phyloP scores from a whole-genome alignment of 495 filamentous ascomycete genomes.

The Aspergillus nanangensis region DNA sequence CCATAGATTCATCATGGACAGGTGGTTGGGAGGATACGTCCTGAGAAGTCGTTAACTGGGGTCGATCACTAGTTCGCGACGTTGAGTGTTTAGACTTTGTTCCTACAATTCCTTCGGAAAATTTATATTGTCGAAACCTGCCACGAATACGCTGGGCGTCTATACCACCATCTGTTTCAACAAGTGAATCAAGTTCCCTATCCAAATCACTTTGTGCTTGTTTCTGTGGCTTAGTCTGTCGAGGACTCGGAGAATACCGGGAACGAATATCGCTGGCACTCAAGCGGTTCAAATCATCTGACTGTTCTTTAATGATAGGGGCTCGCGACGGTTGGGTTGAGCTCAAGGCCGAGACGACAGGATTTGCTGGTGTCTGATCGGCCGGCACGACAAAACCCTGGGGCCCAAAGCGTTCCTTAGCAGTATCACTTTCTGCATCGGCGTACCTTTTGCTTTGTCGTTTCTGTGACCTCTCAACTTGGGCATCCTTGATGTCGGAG shows the following conservation, averaged over 20 bases:
- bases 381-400: background rate
- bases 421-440: background rate
- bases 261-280: conserved; percentile 47
- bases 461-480: background rate
- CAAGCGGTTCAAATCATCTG: conserved; percentile 40
- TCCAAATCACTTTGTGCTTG: conserved; percentile 27
- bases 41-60: background rate
- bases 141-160: conserved; percentile 4
- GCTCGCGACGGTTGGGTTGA: background rate
- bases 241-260: conserved; percentile 26
- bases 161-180: conserved; percentile 16
- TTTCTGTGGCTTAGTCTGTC: conserved; percentile 18
- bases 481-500: background rate
- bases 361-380: background rate
- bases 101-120: too few species aligned
- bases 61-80: background rate
- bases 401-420: background rate
- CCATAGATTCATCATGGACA: background rate
- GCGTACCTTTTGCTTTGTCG: background rate
- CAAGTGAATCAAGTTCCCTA: conserved; percentile 18
- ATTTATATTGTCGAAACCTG: background rate
- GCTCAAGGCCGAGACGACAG: background rate
- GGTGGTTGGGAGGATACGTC: background rate
- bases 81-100: too few species aligned
- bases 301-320: background rate